Conservation (phyloP, 805 yeast genomes). For the Yarrowia deformans region DNA sequence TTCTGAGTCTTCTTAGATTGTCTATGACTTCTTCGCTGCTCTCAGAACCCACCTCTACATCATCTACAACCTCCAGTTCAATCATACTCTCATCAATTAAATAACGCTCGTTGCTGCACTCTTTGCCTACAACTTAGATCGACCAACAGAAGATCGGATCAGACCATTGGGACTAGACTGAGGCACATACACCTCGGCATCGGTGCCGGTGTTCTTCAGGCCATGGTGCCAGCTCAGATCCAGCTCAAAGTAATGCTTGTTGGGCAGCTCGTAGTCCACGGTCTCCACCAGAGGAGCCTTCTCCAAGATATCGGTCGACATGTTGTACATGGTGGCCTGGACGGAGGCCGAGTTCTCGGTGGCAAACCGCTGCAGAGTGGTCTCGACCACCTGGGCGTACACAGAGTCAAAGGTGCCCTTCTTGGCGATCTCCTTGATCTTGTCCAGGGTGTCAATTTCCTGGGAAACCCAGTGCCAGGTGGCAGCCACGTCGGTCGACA, state of each 20-base stretch:
- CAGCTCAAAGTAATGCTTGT: constrained; percentile 86
- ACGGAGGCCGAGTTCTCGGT: constrained; percentile 90
- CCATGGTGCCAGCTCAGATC: constrained; percentile 86
- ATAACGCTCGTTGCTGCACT: background rate
- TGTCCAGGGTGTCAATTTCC: constrained; percentile 50
- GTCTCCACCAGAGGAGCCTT: constrained; percentile 62
- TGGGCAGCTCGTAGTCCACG: constrained; percentile 82
- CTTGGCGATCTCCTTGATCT: constrained; percentile 61
- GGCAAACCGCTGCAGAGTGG: constrained; percentile 81
- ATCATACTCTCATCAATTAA: no score
- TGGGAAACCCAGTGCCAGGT: constrained; percentile 43
- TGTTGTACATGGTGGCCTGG: constrained; percentile 96
- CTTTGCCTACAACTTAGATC: constrained; percentile 61
- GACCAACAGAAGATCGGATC: constrained; percentile 84
- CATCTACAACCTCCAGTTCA: no score
- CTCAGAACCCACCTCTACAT: no score
- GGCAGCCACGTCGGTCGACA: constrained; percentile 85
- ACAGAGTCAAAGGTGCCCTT: constrained; percentile 70
- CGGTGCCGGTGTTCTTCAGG: constrained; percentile 62
- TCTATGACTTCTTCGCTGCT: no score
- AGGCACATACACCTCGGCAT: constrained; percentile 87
- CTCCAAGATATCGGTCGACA: constrained; percentile 75
- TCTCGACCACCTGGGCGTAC: constrained; percentile 66
- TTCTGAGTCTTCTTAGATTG: no score
- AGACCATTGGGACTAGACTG: constrained; percentile 90